Evolutionary conservation across 1,139 yeast genomes (phyloP), one percentile per base, ranked within the genome.

Genomic region (Debaryomyces udenii): DNA sequence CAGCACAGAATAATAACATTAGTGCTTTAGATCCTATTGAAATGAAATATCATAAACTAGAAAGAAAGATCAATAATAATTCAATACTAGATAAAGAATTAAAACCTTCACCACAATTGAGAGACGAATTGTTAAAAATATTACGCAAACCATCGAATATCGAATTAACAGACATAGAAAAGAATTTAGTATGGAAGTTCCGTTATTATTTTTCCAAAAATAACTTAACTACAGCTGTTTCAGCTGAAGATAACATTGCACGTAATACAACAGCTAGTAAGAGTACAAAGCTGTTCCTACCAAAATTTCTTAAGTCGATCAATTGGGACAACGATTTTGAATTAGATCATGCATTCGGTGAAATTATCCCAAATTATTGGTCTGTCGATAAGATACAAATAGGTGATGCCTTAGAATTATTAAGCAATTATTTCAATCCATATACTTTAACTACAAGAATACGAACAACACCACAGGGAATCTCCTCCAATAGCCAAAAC

Each of bases 151-250:
- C 97, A 1, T 90, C 96, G 2, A 93, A 89, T 33, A 84, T 87
- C 38, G 89, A 83, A 52, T 69, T 93, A 36, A 76, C 83, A 5
- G 91, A 86, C 40, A 82, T 86, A 55, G 98, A 93, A 51, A 90
- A 87, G 67, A 90, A 90, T 50, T 65, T 90, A 53, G 76, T 94
- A 13, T 93, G 98, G 98, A 87, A 87, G 61, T 93, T 86, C 61
- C 69, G 99, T 40, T 93, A 88, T 65, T 91, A 84, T 60, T 75
- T 91, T 42, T 78, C 93, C 35, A 81, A 86, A 47, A 86, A 85
- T 54, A 57, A 66, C 44, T 46, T 63, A 2, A 47, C 55, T 18
- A 57, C 55, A 18, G 62, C 49, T 22, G 49, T 49, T 11, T 46
- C 41, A 22, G 43, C 46, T 9, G 51, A 52, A 33, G 44, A 53